phyloP scores from a whole-genome alignment of 2,329 filamentous ascomycete species.

The Verticillium dahliae region DNA sequence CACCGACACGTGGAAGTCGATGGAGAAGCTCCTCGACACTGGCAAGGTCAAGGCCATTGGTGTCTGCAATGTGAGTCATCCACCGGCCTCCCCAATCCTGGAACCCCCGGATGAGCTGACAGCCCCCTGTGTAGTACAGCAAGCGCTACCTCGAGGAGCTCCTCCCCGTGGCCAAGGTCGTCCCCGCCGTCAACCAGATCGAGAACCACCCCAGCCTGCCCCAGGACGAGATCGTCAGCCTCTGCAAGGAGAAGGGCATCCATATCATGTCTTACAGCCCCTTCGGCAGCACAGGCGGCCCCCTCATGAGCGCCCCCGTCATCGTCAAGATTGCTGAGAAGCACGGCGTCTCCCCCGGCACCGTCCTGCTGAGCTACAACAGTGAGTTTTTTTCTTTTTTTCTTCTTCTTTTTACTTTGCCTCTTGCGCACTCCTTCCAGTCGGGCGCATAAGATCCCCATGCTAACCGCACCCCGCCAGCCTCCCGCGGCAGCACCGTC shows the following conservation, averaged over 20 bases:
- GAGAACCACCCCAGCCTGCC: conserved; percentile 68
- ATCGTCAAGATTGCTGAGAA: conserved; percentile 59
- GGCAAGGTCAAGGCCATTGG: conserved; percentile 51
- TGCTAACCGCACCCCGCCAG: conserved; percentile 26
- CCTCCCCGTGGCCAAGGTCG: conserved; percentile 41
- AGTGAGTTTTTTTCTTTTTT: conserved; percentile 35
- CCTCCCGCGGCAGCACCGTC: conserved; percentile 62
- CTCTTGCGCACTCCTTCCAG: background rate
- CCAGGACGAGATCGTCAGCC: conserved; percentile 65
- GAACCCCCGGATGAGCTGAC: conserved; percentile 2
- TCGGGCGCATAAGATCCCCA: background rate
- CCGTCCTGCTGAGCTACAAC: conserved; percentile 66
- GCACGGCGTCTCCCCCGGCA: conserved; percentile 52
- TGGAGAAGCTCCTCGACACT: conserved; percentile 58
- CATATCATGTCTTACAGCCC: conserved; percentile 67
- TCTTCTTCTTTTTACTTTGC: too few species aligned
- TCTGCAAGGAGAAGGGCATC: conserved; percentile 62
- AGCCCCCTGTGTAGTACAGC: conserved; percentile 36
- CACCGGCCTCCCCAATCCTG: background rate
- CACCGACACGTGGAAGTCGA: conserved; percentile 69
- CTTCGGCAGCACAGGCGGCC: conserved; percentile 58
- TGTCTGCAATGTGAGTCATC: conserved; percentile 43
- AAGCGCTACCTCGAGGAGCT: conserved; percentile 49
- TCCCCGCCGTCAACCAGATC: conserved; percentile 65
- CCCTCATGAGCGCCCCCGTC: conserved; percentile 56